phyloP scores from a whole-genome alignment of 345 rosid species.

The Carallia brachiata region DNA sequence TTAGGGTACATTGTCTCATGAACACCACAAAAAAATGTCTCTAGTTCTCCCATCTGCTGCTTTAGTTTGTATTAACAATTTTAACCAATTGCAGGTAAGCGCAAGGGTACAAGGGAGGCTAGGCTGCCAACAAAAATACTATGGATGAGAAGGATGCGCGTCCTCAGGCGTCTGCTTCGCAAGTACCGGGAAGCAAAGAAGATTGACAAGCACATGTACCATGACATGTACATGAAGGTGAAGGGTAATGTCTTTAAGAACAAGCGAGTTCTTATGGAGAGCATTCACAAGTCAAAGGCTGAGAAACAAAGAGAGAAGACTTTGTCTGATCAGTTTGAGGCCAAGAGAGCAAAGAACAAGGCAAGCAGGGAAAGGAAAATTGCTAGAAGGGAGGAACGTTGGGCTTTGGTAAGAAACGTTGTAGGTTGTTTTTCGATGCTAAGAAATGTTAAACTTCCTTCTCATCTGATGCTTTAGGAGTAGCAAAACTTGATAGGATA shows the following conservation, averaged over 20 bases:
- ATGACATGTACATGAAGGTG: constrained; percentile 97
- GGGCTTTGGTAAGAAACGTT: constrained; percentile 57
- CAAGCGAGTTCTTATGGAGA: constrained; percentile 95
- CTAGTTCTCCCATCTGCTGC: neutral
- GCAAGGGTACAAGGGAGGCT: constrained; percentile 95
- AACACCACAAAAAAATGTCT: too few relatives aligned
- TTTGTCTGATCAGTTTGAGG: constrained; percentile 90
- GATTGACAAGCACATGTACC: constrained; percentile 98
- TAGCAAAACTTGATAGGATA: too few relatives aligned
- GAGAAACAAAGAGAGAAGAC: constrained; percentile 99
- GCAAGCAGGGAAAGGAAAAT: constrained; percentile 89
- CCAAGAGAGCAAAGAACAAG: constrained; percentile 93
- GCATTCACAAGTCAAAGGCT: constrained; percentile 91
- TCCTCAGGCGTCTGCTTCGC: constrained; percentile 78
- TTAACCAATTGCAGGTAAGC: constrained; percentile 55
- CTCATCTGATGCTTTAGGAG: too few relatives aligned
- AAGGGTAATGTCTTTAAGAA: constrained; percentile 96
- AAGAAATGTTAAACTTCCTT: too few relatives aligned
- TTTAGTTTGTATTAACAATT: neutral
- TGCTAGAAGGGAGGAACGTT: constrained; percentile 84
- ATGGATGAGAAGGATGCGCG: constrained; percentile 98
- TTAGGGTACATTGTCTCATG: too few relatives aligned
- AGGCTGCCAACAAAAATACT: constrained; percentile 87
- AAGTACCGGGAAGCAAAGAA: constrained; percentile 88
- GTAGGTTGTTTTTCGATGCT: too few relatives aligned